These are phyloP conservation scores for Parastagonospora avenae DNA, from an alignment of 2,329 filamentous ascomycete species.

Conservation along the genomic window DNA sequence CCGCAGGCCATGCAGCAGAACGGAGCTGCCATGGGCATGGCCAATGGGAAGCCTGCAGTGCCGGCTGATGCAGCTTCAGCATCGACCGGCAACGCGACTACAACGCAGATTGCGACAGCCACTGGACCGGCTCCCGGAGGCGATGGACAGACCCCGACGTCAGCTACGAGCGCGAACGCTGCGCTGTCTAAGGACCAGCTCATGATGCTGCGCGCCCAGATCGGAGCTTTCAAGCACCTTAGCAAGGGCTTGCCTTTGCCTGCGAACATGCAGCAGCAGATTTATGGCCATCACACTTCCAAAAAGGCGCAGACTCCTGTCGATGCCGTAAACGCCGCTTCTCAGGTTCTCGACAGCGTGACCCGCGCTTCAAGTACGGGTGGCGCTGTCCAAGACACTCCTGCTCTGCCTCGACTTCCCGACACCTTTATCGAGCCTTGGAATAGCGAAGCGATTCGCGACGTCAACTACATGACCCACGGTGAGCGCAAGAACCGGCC, in stretches of 20 bases:
- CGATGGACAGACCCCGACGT: slow-evolving; percentile 47
- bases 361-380: slow-evolving; percentile 52
- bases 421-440: slow-evolving; percentile 59
- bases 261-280: slow-evolving; percentile 75
- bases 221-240: slow-evolving; percentile 87
- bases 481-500: slow-evolving; percentile 74
- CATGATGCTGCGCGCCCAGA: slow-evolving; percentile 79
- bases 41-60: slow-evolving; percentile 55
- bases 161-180: slow-evolving; percentile 27
- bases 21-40: slow-evolving; percentile 35
- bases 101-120: slow-evolving; percentile 30
- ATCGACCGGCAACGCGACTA: slow-evolving; percentile 28
- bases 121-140: slow-evolving; percentile 37
- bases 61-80: slow-evolving; percentile 26
- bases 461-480: slow-evolving; percentile 82
- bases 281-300: slow-evolving; percentile 73
- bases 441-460: slow-evolving; percentile 51
- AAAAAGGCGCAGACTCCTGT: slow-evolving; percentile 54
- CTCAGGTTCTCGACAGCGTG: slow-evolving; percentile 59
- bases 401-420: slow-evolving; percentile 46
- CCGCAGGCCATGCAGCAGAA: slow-evolving; percentile 58
- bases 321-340: slow-evolving; percentile 50
- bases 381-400: slow-evolving; percentile 40
- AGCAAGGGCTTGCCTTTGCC: slow-evolving; percentile 87
- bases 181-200: slow-evolving; percentile 69